These are phyloP conservation scores for Stemphylium lycopersici DNA, from an alignment of 2,329 filamentous ascomycete genomes.

Conservation along the genomic window DNA sequence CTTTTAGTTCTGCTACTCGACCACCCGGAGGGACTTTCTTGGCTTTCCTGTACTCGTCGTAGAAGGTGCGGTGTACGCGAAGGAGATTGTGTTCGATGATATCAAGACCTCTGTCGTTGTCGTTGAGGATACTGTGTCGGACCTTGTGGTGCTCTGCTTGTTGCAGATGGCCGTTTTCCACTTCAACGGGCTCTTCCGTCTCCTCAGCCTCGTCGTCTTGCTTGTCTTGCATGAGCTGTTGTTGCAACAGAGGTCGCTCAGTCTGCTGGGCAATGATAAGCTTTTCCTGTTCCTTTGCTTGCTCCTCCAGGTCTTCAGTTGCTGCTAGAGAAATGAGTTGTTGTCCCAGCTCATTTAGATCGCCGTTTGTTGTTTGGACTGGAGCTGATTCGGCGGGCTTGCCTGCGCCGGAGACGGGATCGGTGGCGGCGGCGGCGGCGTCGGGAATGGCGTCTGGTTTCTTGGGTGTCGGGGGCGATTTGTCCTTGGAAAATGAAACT, in stretches of 20 bases:
- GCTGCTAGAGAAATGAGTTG: constrained; percentile 77
- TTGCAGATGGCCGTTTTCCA: constrained; percentile 49
- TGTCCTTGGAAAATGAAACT: constrained; percentile 32
- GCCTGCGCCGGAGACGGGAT: constrained; percentile 25
- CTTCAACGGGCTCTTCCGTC: constrained; percentile 51
- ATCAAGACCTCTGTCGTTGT: constrained; percentile 83
- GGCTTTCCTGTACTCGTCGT: constrained; percentile 75
- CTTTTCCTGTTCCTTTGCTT: constrained; percentile 85
- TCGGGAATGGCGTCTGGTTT: constrained; percentile 25
- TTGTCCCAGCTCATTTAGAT: constrained; percentile 70
- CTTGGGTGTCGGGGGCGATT: constrained; percentile 20
- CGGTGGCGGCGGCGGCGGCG: constrained; percentile 21
- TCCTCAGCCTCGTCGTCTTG: constrained; percentile 70
- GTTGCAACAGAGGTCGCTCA: constrained; percentile 85
- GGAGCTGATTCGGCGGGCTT: constrained; percentile 28
- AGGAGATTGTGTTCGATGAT: constrained; percentile 78
- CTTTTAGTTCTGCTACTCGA: constrained; percentile 58
- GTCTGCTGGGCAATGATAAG: constrained; percentile 86
- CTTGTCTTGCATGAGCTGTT: constrained; percentile 89
- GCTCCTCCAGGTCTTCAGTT: constrained; percentile 74
- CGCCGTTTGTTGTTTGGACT: constrained; percentile 46
- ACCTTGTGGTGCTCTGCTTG: constrained; percentile 49
- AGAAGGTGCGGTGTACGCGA: constrained; percentile 79
- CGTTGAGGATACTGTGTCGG: constrained; percentile 79
- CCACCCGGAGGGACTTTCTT: constrained; percentile 51